Conservation (phyloP, 805 yeast species). For the Ogataea pignaliae region DNA sequence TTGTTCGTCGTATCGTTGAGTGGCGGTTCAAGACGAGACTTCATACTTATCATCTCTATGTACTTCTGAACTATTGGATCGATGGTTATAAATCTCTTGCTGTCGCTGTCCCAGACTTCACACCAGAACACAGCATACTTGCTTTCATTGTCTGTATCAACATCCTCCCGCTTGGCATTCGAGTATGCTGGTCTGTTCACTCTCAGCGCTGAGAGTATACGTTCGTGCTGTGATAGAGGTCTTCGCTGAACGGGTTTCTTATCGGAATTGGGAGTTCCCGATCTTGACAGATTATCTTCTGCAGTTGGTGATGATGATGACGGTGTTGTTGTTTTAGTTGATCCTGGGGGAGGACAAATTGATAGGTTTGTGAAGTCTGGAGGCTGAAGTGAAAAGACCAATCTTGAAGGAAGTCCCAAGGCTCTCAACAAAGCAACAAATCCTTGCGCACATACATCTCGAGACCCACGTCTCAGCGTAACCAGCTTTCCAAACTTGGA, state of each 20-base stretch:
- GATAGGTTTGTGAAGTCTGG: conserved; percentile 64
- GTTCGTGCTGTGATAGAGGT: conserved; percentile 24
- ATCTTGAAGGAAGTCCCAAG: conserved; percentile 63
- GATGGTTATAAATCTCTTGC: conserved; percentile 74
- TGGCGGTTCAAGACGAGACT: conserved; percentile 61
- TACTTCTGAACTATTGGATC: conserved; percentile 69
- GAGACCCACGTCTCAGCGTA: conserved; percentile 52
- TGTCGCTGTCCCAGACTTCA: conserved; percentile 83
- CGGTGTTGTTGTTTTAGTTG: too few species aligned
- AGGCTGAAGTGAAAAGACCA: conserved; percentile 83
- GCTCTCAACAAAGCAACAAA: conserved; percentile 74
- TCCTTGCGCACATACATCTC: conserved; percentile 83
- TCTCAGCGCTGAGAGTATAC: conserved; percentile 23
- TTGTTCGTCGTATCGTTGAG: conserved; percentile 50
- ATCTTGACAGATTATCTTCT: too few species aligned
- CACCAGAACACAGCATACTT: conserved; percentile 82
- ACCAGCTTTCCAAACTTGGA: conserved; percentile 42
- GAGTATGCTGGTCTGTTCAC: conserved; percentile 21
- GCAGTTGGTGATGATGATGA: too few species aligned
- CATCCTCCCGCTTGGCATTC: conserved; percentile 5
- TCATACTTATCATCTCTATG: conserved; percentile 56
- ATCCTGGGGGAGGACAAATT: too few species aligned
- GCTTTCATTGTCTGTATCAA: conserved; percentile 8
- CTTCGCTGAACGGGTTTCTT: conserved; percentile 4
- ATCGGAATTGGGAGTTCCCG: not conserved